These are phyloP conservation scores for Musa acuminata DNA, from an alignment of 176 grass and related monocot genomes.

Conservation along the genomic window DNA sequence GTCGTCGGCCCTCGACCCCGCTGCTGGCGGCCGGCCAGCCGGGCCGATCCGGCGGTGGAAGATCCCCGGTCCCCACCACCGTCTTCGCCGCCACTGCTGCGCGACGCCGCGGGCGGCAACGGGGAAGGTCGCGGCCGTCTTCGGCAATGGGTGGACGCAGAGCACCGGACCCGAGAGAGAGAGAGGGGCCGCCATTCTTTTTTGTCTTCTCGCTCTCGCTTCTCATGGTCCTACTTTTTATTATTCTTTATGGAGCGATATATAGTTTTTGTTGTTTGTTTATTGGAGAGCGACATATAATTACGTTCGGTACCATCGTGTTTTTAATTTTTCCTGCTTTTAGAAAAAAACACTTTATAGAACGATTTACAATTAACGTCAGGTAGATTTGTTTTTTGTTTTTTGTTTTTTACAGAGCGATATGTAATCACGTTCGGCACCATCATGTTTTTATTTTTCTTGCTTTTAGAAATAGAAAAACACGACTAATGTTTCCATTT, in stretches of 20 bases:
- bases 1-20: constrained; percentile 63
- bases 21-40: constrained; percentile 22
- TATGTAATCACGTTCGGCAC: too few relatives aligned
- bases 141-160: not conserved
- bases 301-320: too few relatives aligned
- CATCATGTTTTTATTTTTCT: too few relatives aligned
- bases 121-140: not conserved
- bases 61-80: not conserved
- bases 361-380: too few relatives aligned
- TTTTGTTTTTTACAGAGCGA: too few relatives aligned
- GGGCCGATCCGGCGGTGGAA: not conserved
- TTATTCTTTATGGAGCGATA: not conserved
- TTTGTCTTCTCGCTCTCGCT: not conserved
- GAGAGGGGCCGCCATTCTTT: not conserved
- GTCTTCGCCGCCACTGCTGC: not conserved
- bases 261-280: not conserved
- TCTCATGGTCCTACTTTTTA: not conserved
- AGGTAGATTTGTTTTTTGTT: too few relatives aligned
- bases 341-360: too few relatives aligned
- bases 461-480: too few relatives aligned
- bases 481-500: too few relatives aligned
- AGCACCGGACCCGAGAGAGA: not conserved
- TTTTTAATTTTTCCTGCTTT: too few relatives aligned
- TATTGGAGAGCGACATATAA: too few relatives aligned
- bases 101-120: not conserved